Evolutionary conservation across 2,329 filamentous ascomycete species (phyloP), one percentile per base, ranked within the genome.

Genomic region (Pyrenophora teres): DNA sequence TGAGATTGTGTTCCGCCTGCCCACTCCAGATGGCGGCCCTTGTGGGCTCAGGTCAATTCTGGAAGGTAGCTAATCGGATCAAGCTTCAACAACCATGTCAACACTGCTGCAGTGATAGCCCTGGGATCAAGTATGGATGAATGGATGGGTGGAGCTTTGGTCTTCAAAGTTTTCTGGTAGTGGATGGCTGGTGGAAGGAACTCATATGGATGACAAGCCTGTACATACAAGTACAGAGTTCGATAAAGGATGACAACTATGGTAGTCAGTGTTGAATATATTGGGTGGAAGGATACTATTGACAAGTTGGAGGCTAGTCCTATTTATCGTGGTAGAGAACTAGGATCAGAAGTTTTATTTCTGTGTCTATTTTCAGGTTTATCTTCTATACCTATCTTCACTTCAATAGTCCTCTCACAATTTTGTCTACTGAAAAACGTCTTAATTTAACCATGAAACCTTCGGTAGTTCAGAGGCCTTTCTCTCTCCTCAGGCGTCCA

Each of bases 31-130:
- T 37, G 42, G 42, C 32, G 42, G 33, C 42, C 35, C 13, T 25
- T 36, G 13, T 21, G 19, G 35, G 42, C 30, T 46, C 35, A 31
- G 32, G 35, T 46, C 33, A 37, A 46, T 30, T 46, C 42, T 37
- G 42, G 19, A 23, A 30, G 25, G 16, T 25, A 38, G 25, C 35
- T 9, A 25, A 19, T 35, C 10, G 36, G 32, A 27, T 40, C 30
- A 19, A 21, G 15, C 16, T 33, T 15, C 30, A 15, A 25, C 30
- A 19, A 35, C 18, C 18, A 10, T 47, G 27, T 40, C 30, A 25
- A 35, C 19, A 43, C 33, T 30, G n/a, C 30, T 35, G 37, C 37
- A 19, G 15, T 25, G 31, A 25, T 21, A 46, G 42, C 21, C 33
- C 16, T 30, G 42, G 23, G 23, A 31, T 38, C 9, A 25, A 21